A percentile compares a stretch with the other conserved stretches of the same genome.
Evolutionary conservation across 768 basidiomycete species (phyloP).

Genomic region (Lentinula aciculospora): DNA sequence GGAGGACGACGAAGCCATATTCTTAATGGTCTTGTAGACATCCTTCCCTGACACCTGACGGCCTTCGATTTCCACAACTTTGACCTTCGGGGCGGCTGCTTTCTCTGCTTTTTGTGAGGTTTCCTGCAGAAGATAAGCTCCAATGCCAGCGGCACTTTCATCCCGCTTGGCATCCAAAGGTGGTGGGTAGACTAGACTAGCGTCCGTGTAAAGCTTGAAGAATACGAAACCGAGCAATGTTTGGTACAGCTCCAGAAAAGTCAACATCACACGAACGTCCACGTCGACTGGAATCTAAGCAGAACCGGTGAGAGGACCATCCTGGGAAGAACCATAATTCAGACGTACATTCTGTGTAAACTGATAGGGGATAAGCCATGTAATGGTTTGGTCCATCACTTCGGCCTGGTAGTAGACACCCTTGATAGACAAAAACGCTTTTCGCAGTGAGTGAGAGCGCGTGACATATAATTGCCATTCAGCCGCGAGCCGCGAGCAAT

Average conservation of each 20-base stretch:
- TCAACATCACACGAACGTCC: slow-evolving; percentile 96
- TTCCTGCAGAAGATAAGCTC: slow-evolving; percentile 75
- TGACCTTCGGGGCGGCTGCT: slow-evolving; percentile 14
- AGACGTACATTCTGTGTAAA: slow-evolving; percentile 86
- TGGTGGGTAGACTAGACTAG: slow-evolving; percentile 91
- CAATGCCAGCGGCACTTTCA: slow-evolving; percentile 81
- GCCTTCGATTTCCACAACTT: slow-evolving; percentile 38
- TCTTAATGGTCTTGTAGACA: slow-evolving; percentile 60
- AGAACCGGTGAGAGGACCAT: neutral
- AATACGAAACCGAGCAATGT: slow-evolving; percentile 93
- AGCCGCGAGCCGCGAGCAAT: slow-evolving; percentile 83
- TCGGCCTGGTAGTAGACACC: slow-evolving; percentile 98
- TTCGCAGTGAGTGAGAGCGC: slow-evolving; percentile 77
- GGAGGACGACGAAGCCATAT: slow-evolving; percentile 26
- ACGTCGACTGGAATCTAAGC: slow-evolving; percentile 87
- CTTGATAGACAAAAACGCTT: slow-evolving; percentile 95
- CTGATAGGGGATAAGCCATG: slow-evolving; percentile 96
- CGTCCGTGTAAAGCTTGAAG: slow-evolving; percentile 97
- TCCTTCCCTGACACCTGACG: slow-evolving; percentile 43
- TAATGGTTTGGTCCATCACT: slow-evolving; percentile 86
- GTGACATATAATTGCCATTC: slow-evolving; percentile 98
- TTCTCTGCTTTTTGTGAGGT: slow-evolving; percentile 36
- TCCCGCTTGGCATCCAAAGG: slow-evolving; percentile 79
- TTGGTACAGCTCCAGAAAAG: slow-evolving; percentile 97
- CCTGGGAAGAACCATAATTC: neutral